These are phyloP conservation scores for Lactarius hengduanensis DNA, from an alignment of 768 basidiomycete genomes.

Conservation along the genomic window DNA sequence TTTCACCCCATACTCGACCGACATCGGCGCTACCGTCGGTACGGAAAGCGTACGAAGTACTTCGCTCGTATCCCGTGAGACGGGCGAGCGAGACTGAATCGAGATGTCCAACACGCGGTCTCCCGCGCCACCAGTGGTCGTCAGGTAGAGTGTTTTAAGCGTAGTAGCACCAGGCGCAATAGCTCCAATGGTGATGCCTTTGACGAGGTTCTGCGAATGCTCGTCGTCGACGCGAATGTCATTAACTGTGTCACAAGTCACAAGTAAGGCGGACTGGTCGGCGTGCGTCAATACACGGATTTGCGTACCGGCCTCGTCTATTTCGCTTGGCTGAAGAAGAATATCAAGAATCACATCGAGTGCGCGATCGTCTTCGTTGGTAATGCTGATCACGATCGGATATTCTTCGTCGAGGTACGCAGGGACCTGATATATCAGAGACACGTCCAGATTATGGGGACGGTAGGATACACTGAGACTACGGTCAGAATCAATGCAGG, in stretches of 20 bases:
- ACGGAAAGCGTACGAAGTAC: constrained; percentile 64
- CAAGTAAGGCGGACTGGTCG: not conserved
- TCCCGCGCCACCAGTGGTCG: constrained; percentile 60
- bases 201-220: constrained; percentile 69
- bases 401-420: constrained; percentile 83
- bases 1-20: constrained; percentile 48
- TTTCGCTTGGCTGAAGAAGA: constrained; percentile 76
- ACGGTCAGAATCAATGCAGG: constrained; percentile 15
- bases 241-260: constrained; percentile 45
- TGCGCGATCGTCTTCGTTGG: constrained; percentile 67
- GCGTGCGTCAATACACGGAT: constrained; percentile 1
- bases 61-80: constrained; percentile 48
- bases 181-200: constrained; percentile 65
- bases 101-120: constrained; percentile 81
- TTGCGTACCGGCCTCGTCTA: constrained; percentile 61
- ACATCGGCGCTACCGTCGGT: constrained; percentile 63
- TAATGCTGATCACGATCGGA: constrained; percentile 67
- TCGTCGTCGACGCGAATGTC: constrained; percentile 60
- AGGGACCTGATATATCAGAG: constrained; percentile 58
- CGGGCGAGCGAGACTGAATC: constrained; percentile 54
- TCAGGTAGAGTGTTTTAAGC: constrained; percentile 62
- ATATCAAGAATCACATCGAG: constrained; percentile 71
- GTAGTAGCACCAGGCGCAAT: constrained; percentile 57
- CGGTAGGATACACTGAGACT: constrained; percentile 57
- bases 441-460: constrained; percentile 55